These are phyloP conservation scores for Floccularia luteovirens DNA, from an alignment of 768 basidiomycete species.

Conservation along the genomic window DNA sequence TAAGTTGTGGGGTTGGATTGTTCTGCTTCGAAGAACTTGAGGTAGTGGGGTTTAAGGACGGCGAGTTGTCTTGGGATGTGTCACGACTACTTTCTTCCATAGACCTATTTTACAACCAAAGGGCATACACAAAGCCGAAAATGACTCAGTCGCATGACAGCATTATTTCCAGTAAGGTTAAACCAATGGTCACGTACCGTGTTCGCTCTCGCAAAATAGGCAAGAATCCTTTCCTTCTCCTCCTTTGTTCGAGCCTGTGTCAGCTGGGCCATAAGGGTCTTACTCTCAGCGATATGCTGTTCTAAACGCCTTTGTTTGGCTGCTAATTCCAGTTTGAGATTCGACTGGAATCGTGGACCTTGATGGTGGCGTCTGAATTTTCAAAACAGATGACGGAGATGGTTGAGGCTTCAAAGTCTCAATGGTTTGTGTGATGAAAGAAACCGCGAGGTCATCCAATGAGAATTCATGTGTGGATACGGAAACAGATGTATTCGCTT, in stretches of 20 bases:
- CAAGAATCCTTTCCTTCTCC: constrained; percentile 41
- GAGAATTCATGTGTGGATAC: constrained; percentile 17
- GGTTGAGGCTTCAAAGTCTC: constrained; percentile 28
- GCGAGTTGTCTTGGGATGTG: not conserved
- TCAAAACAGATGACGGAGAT: too few species aligned
- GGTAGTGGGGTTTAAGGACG: not conserved
- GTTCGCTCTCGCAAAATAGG: constrained; percentile 38
- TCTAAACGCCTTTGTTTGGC: constrained; percentile 41
- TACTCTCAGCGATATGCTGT: constrained; percentile 45
- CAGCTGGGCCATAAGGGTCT: constrained; percentile 40
- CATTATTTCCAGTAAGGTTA: constrained; percentile 5
- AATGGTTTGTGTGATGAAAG: constrained; percentile 52
- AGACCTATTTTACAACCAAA: constrained; percentile 18
- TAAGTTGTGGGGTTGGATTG: too few species aligned
- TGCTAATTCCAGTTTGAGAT: constrained; percentile 25
- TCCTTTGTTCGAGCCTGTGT: constrained; percentile 37
- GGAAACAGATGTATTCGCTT: constrained; percentile 5
- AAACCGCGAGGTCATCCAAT: constrained; percentile 48
- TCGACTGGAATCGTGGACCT: not conserved
- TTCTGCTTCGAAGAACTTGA: not conserved
- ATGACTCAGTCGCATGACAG: constrained; percentile 13
- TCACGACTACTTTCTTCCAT: constrained; percentile 23
- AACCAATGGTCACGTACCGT: constrained; percentile 47
- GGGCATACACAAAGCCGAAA: constrained; percentile 10
- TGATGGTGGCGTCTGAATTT: too few species aligned